Base-by-base conservation (phyloP, 495 filamentous ascomycete species). In the Thermothielavioides terrestris region DNA sequence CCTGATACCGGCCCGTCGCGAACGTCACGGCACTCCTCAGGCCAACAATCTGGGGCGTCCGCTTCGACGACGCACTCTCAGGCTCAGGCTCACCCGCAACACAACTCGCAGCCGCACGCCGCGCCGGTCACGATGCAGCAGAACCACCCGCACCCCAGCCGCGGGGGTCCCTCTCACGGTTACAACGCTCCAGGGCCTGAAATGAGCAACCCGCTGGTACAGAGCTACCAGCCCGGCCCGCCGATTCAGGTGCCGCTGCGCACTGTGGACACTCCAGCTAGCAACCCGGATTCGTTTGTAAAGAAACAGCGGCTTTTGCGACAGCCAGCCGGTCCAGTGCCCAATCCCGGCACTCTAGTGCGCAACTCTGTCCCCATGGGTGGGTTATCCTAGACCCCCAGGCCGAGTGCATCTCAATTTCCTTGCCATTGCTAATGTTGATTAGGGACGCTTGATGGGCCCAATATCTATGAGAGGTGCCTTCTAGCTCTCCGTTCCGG, bases 381-480 rank as follows among this genome's bases (percentile, higher is more conserved):
- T 66, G 57, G 53, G 59, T 11, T 20, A 7, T 12, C 4, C 21
- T 14, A 12, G 23, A 31, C n/a, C 12, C n/a, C n/a, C n/a, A n/a
- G n/a, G 23, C 7, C 20, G 0, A 11, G 11, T 28, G 5, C 23
- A n/a, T 25, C 15, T 44, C 15, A 14, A 23, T n/a, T 38, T 21
- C 25, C n/a, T 6, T 12, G 12, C 15, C 4, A 27, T 55, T n/a
- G 15, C 60, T 65, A 45, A 63, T 38, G 20, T 14, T n/a, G 51
- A 46, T 0, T 44, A 81, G 79, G 74, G 44, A 77, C 75, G 4
- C 82, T 79, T 49, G 76, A 83, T 40, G 85, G 85, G 9, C 84
- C 85, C 4, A 89, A 91, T 62, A 94, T 96, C 42, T 96, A 95
- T 57, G 83, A 89, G 45, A 82, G 89, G 9, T 89, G 86, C 43